A percentile compares a stretch with the other conserved stretches of the same genome.
These are phyloP conservation scores for Sesbania bispinosa DNA, from an alignment of 306 rosid species.

Conservation along the genomic window DNA sequence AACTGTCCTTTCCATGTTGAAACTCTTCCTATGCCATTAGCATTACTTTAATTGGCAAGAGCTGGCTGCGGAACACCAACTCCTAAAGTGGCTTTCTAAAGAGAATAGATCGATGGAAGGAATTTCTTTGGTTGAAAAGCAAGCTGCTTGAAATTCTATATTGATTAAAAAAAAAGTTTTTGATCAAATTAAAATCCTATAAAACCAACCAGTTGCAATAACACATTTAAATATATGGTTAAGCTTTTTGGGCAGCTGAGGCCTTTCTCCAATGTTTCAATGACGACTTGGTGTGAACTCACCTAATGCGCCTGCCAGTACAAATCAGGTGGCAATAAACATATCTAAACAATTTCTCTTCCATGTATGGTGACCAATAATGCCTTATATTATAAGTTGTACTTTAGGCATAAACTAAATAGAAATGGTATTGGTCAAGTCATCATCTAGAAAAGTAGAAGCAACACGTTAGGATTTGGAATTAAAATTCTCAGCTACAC, in stretches of 20 bases:
- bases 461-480: background rate
- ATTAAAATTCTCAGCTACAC: background rate
- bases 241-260: conserved; percentile 25
- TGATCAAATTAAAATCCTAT: conserved; percentile 25
- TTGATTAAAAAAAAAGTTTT: background rate
- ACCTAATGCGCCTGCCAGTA: conserved; percentile 4
- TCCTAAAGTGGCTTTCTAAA: conserved; percentile 29
- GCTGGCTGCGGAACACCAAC: conserved; percentile 13
- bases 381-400: conserved; percentile 25
- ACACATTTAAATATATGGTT: conserved; percentile 20
- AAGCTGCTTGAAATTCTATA: conserved; percentile 1
- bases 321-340: conserved; percentile 22
- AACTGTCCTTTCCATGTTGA: conserved; percentile 14
- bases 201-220: conserved; percentile 29
- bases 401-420: background rate
- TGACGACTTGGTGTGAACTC: conserved; percentile 20
- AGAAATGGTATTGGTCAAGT: conserved; percentile 9
- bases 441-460: conserved; percentile 20
- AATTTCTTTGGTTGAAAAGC: conserved; percentile 19
- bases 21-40: background rate
- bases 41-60: conserved; percentile 23
- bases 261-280: background rate
- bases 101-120: background rate
- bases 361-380: conserved; percentile 24
- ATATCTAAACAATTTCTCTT: conserved; percentile 13